Evolutionary conservation across 257 asterid genomes (phyloP).

Genomic region (Paraleonurus japonicus): DNA sequence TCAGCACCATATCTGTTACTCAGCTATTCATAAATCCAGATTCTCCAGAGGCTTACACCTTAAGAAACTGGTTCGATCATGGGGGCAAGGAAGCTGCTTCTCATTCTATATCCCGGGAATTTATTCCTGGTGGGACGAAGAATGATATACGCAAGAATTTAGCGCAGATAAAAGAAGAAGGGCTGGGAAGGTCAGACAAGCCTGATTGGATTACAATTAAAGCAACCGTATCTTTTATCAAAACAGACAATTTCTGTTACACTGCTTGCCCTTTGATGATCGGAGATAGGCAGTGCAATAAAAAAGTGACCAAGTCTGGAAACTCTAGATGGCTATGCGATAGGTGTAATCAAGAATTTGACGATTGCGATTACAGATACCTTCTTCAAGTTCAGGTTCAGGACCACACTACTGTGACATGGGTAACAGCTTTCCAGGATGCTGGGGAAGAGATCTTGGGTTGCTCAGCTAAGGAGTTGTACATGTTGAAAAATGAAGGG

Average conservation of each 20-base stretch:
- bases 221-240: constrained; percentile 76
- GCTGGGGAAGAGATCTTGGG: constrained; percentile 85
- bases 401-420: constrained; percentile 79
- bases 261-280: constrained; percentile 93
- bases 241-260: constrained; percentile 78
- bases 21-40: constrained; percentile 89
- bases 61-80: constrained; percentile 71
- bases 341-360: constrained; percentile 81
- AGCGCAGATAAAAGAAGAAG: constrained; percentile 82
- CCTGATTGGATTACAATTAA: constrained; percentile 93
- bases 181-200: constrained; percentile 89
- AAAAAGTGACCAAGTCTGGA: constrained; percentile 70
- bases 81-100: constrained; percentile 77
- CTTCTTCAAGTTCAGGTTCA: constrained; percentile 92
- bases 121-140: constrained; percentile 58
- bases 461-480: constrained; percentile 80
- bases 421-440: constrained; percentile 99
- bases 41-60: constrained; percentile 53
- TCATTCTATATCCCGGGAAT: constrained; percentile 74
- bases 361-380: constrained; percentile 85
- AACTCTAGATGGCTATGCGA: constrained; percentile 84
- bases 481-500: constrained; percentile 51
- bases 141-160: constrained; percentile 69
- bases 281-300: constrained; percentile 91
- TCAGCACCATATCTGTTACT: constrained; percentile 78